Evolutionary conservation across 2,329 filamentous ascomycete genomes (phyloP), one percentile per base, ranked within the genome.

Genomic region (Microthyrium microscopicum): DNA sequence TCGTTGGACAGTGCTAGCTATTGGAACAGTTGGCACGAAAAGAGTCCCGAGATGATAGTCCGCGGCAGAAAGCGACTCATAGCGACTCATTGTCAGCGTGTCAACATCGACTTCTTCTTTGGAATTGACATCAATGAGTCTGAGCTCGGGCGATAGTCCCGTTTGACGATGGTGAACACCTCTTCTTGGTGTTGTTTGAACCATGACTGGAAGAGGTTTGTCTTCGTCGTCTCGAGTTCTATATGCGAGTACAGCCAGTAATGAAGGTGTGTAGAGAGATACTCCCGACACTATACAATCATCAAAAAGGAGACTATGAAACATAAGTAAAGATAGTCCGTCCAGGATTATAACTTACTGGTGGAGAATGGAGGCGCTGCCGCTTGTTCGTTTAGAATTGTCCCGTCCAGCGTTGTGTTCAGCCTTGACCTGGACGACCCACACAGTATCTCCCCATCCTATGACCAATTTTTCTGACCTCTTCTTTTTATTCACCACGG

Each of bases 221-320:
- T 74, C 68, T n/a, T 78, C 68, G 6, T 75, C 64, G 29, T 83
- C 79, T 24, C 76, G 71, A 39, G 76, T 76, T 47, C 84, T 75
- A 57, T 91, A 94, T 50, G 85, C 85, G 58, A 98, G 77, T 47
- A 95, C 78, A 46, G 93, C 70, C 55, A 98, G 68, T 44, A 93
- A 66, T 50, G 73, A 89, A 51, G 83, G 82, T 51, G 84, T 93
- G 73, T 94, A 95, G 57, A 98, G 68, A 42, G 87, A 91, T 56
- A 98, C 78, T 48, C 89, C 89, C 52, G 89, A 93, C 62, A 98
- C 83, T 54, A 93, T 84, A 64, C 89, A 95, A 61, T 98, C 89
- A 57, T 89, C 54, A 44, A 64, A 92, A 49, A 84, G 80, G 57
- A 95, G 70, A 57, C 78, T 85, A 42, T 41, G 50, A 57, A 17